Base-by-base conservation (phyloP, 2,329 filamentous ascomycete species). In the Diplodia mutila region DNA sequence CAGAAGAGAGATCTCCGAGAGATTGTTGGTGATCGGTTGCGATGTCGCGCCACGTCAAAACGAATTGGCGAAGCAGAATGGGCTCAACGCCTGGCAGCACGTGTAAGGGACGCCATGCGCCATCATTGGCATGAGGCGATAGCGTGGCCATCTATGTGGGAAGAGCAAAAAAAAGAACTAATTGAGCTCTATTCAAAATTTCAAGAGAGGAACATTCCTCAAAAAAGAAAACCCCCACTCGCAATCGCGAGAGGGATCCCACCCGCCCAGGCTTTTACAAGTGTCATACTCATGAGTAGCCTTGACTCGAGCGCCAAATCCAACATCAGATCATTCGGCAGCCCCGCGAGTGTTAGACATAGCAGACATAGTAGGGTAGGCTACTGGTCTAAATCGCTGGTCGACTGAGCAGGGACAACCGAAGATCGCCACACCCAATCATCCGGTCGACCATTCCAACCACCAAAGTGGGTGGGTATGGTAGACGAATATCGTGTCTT, bases 221-320 rank as follows among this genome's bases (percentile, higher is more conserved):
- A 25, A 32, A 39, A 42, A 25, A 57, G 11, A 37, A 27, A 59
- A 59, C 55, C 55, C 55, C 21, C 16, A 46, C 34, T 12, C 55
- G 55, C 34, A 23, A 29, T n/a, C 27, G 55, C 55, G 55, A 16
- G 27, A 46, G 34, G 37, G 27, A 59, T 59, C 55, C 55, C 37
- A 29, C 55, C 55, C 37, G 27, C 55, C 55, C 37, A 59, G 55
- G 55, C 55, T 59, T 59, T 59, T 46, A 46, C 37, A 59, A 59
- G 55, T 11, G 25, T 27, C 16, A 7, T 14, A 12, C 55, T 59
- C 23, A 34, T 7, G 55, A 59, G 55, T 14, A 59, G 55, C 55
- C 55, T 59, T 59, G 21, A 59, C 55, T 59, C 55, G n/a, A 39
- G n/a, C 21, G 12, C 37, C 37, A 39, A 29, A 29, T 4, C 29